Conservation (phyloP, 192 early-diverging fungal species). For the Rhizoclosmatium globosum region DNA sequence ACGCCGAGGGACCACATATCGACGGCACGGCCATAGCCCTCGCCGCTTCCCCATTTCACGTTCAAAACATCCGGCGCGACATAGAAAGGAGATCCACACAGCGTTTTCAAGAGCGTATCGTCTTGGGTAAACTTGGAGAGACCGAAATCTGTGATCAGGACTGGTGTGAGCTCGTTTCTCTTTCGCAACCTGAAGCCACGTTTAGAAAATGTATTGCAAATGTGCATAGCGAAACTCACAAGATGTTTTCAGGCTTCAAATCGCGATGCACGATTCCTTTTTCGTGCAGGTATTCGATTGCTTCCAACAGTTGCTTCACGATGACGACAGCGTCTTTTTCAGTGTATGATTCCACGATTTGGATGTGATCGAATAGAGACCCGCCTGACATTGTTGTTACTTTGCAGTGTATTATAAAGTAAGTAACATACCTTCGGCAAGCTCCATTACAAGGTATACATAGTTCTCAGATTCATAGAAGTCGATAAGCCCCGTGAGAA, state of each 20-base stretch:
- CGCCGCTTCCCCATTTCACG: conserved; percentile 62
- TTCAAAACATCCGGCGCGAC: conserved; percentile 67
- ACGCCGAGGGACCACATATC: conserved; percentile 77
- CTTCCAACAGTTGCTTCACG: conserved; percentile 54
- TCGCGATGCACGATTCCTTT: conserved; percentile 59
- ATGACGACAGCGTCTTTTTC: conserved; percentile 59
- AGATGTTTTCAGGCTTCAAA: conserved; percentile 66
- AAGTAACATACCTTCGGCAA: conserved; percentile 52
- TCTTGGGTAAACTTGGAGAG: conserved; percentile 65
- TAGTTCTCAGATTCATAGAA: conserved; percentile 47
- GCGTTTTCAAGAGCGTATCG: conserved; percentile 65
- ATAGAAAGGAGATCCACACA: conserved; percentile 66
- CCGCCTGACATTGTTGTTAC: conserved; percentile 47
- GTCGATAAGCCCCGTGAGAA: conserved; percentile 53
- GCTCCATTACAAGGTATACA: conserved; percentile 56
- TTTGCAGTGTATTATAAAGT: background rate
- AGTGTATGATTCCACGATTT: conserved; percentile 55
- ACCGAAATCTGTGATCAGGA: conserved; percentile 75
- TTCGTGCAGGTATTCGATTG: conserved; percentile 60
- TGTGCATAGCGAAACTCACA: conserved; percentile 23
- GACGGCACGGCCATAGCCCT: conserved; percentile 44
- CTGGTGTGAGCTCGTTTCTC: background rate
- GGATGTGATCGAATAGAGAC: conserved; percentile 65
- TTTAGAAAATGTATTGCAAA: background rate
- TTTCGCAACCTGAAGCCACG: background rate